Evolutionary conservation across 169 alveolate species (phyloP).

Genomic region (Plasmodium knowlesi): DNA sequence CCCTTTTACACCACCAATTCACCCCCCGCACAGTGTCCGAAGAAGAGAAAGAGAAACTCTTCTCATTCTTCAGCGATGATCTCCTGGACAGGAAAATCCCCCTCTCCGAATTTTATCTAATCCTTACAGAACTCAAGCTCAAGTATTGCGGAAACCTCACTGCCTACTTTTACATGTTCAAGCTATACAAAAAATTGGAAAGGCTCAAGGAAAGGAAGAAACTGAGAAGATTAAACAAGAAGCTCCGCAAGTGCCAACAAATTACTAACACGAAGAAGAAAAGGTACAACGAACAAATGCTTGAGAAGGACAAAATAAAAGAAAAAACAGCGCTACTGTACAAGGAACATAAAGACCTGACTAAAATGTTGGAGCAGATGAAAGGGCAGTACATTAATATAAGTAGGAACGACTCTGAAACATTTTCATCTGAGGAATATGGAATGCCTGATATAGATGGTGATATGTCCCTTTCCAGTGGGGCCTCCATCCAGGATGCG

Average conservation of each 20-base stretch:
- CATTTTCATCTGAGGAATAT: constrained; percentile 9
- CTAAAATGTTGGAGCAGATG: constrained; percentile 51
- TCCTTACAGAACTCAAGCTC: constrained; percentile 77
- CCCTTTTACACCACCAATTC: not conserved
- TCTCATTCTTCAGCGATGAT: constrained; percentile 78
- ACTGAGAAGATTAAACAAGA: constrained; percentile 53
- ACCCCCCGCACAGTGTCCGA: constrained; percentile 46
- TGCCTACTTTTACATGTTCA: constrained; percentile 77
- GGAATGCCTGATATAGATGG: constrained; percentile 1
- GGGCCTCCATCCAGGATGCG: not conserved
- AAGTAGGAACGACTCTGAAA: constrained; percentile 34
- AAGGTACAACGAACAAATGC: constrained; percentile 8
- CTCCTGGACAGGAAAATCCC: constrained; percentile 70
- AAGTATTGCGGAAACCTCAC: constrained; percentile 68
- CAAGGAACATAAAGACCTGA: constrained; percentile 35
- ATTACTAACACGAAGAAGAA: constrained; percentile 12
- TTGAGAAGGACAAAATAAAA: constrained; percentile 14
- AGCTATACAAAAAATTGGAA: constrained; percentile 43
- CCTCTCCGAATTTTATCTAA: constrained; percentile 77
- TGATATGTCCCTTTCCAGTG: constrained; percentile 6
- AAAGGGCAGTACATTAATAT: constrained; percentile 31
- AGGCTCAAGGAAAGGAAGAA: constrained; percentile 8
- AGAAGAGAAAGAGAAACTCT: constrained; percentile 74
- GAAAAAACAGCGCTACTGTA: constrained; percentile 42
- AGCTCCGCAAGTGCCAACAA: constrained; percentile 50